A percentile compares a stretch with the other conserved stretches of the same genome.
phyloP scores from a whole-genome alignment of 441 rosid genomes.

The Pelargonium australe region DNA sequence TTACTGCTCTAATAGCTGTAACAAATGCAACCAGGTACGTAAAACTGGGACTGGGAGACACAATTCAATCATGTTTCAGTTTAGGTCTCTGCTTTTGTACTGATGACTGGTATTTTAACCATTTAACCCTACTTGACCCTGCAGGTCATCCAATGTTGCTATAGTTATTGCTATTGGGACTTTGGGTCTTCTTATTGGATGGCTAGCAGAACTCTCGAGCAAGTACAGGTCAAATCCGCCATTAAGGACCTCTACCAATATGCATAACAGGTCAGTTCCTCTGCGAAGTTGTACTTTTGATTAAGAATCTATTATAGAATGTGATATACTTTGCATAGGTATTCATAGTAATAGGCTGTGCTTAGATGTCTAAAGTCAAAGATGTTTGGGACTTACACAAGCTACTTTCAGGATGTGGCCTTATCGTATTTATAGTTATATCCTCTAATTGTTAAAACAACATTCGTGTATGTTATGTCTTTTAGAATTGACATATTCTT shows the following conservation, averaged over 20 bases:
- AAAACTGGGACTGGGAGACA: constrained; percentile 12
- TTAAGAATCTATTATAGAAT: neutral
- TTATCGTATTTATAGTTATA: too few relatives aligned
- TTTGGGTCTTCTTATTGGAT: constrained; percentile 70
- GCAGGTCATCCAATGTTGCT: constrained; percentile 73
- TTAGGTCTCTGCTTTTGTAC: constrained; percentile 5
- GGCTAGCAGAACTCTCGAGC: constrained; percentile 61
- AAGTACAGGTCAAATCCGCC: constrained; percentile 54
- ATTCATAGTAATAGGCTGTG: too few relatives aligned
- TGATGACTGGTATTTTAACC: neutral
- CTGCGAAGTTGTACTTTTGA: constrained; percentile 3
- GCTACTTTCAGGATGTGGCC: too few relatives aligned
- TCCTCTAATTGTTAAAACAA: too few relatives aligned
- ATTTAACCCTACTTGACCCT: constrained; percentile 14
- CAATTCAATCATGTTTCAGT: constrained; percentile 13
- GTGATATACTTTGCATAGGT: too few relatives aligned
- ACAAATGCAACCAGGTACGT: constrained; percentile 88
- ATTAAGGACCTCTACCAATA: constrained; percentile 34
- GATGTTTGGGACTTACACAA: too few relatives aligned
- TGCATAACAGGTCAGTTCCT: constrained; percentile 37
- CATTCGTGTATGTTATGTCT: too few relatives aligned
- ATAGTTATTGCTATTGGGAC: constrained; percentile 81
- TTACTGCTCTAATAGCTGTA: constrained; percentile 87
- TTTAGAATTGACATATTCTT: too few relatives aligned
- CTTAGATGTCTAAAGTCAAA: too few relatives aligned